Conservation (phyloP, 768 basidiomycete species). For the Tylopilus balloui region DNA sequence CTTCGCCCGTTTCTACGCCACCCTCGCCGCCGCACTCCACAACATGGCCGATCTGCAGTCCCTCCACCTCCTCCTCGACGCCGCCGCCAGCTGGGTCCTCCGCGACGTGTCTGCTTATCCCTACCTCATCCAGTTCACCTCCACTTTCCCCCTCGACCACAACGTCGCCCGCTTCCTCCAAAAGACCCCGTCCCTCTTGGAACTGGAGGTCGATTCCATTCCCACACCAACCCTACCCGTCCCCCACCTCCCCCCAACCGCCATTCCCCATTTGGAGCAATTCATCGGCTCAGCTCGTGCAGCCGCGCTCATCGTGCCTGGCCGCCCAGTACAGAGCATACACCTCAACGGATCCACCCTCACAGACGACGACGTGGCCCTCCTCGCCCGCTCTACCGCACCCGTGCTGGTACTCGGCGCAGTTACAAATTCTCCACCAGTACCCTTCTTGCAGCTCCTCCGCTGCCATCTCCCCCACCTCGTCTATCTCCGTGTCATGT, state of each 20-base stretch:
- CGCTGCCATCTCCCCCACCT: constrained; percentile 55
- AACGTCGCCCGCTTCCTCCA: constrained; percentile 57
- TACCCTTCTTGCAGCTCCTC: constrained; percentile 54
- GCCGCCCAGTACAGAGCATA: constrained; percentile 60
- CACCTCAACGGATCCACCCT: constrained; percentile 60
- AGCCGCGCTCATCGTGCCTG: constrained; percentile 55
- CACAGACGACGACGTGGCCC: constrained; percentile 49
- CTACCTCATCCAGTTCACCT: constrained; percentile 51
- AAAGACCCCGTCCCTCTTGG: constrained; percentile 48
- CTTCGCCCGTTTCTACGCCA: constrained; percentile 44
- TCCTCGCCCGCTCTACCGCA: constrained; percentile 46
- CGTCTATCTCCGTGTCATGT: constrained; percentile 61
- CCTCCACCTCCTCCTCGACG: constrained; percentile 47
- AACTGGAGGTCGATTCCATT: constrained; percentile 50
- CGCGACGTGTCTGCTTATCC: constrained; percentile 36
- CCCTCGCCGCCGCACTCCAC: constrained; percentile 49
- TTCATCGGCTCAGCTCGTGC: constrained; percentile 59
- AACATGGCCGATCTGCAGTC: constrained; percentile 58
- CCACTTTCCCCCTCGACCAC: constrained; percentile 57
- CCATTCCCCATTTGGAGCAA: constrained; percentile 45
- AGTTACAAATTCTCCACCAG: constrained; percentile 53
- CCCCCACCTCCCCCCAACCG: constrained; percentile 27
- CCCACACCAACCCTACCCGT: constrained; percentile 26
- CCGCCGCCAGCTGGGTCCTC: constrained; percentile 53
- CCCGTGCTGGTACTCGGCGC: constrained; percentile 55